Base-by-base conservation (phyloP, 306 rosid genomes). In the Cucurbita argyrosperma region DNA sequence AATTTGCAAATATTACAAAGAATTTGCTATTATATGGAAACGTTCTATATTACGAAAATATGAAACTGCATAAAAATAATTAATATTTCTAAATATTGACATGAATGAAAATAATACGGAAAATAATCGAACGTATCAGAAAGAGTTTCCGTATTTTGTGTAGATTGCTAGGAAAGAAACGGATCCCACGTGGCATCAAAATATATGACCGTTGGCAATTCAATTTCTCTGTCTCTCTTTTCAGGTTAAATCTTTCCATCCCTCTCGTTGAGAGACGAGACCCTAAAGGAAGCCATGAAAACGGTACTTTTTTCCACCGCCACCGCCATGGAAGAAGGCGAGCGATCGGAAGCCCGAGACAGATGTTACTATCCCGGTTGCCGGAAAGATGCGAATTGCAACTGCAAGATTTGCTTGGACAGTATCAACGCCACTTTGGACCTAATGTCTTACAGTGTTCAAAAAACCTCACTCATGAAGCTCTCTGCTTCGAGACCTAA, bases 391-490 rank as follows among this genome's bases (percentile, higher is more conserved):
- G 92, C 91, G 1, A 89, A 91, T 72, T 94, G 99, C 77, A 71
- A 70, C 47, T 94, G 99, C 40, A 79, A 84, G 45, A 83, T 88
- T 57, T 94, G 96, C 82, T 81, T 89, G 80, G 97, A 81, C 8
- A 94, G 97, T 77, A 84, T 92, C 88, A 83, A 78, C 43, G 97
- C 99, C 75, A 91, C 96, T 21, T 90, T 83, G n/a, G 99, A 94
- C 13, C 96, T 91, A 72, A 85, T 89, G 76, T 90, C 97, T 58
- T 6, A 65, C 13, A 87, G 87, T 78, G 55, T 79, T n/a, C 85
- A 85, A 64, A 92, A 85, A 71, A 88, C 80, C 81, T 54, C 95
- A 18, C 83, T 89, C 78, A 83, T 92, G 2, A 83, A 89, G 67
- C 79, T 85, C 76, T 89, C 94, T 10, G 72, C 84, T 79, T 81